Evolutionary conservation across 164 flowering plant species (phyloP).

Genomic region (Pachysandra terminalis): DNA sequence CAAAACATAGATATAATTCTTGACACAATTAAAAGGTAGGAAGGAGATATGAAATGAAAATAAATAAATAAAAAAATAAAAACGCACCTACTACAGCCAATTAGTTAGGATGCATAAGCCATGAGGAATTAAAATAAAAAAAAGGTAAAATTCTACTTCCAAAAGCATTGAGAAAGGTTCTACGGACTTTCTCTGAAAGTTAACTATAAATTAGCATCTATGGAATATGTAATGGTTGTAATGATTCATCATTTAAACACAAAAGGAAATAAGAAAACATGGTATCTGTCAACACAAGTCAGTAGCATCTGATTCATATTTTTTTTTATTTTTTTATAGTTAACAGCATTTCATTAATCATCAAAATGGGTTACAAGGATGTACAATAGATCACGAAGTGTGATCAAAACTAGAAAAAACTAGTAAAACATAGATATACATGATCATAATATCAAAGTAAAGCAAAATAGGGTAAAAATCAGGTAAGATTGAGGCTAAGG

Average conservation of each 20-base stretch:
- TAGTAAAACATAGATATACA: too few relatives aligned
- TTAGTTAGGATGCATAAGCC: neutral
- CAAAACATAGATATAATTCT: constrained; percentile 14
- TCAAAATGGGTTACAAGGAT: too few relatives aligned
- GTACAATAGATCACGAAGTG: too few relatives aligned
- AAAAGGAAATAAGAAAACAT: neutral
- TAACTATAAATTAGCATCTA: neutral
- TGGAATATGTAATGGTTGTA: neutral
- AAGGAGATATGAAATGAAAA: neutral
- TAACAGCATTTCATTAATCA: too few relatives aligned
- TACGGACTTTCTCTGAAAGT: neutral
- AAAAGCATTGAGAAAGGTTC: neutral
- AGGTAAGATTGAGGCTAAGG: too few relatives aligned
- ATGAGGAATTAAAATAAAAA: neutral
- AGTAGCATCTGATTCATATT: too few relatives aligned
- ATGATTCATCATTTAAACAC: neutral
- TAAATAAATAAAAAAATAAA: neutral
- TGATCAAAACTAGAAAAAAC: too few relatives aligned
- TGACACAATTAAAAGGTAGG: neutral
- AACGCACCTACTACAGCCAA: neutral
- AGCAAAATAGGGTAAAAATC: too few relatives aligned
- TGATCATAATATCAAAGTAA: too few relatives aligned
- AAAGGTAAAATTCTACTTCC: neutral
- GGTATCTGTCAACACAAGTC: neutral
- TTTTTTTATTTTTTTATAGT: too few relatives aligned